A percentile compares a stretch with the other conserved stretches of the same genome.
These are phyloP conservation scores for Nevesoporus exiguus DNA, from an alignment of 768 basidiomycete genomes.

Conservation along the genomic window DNA sequence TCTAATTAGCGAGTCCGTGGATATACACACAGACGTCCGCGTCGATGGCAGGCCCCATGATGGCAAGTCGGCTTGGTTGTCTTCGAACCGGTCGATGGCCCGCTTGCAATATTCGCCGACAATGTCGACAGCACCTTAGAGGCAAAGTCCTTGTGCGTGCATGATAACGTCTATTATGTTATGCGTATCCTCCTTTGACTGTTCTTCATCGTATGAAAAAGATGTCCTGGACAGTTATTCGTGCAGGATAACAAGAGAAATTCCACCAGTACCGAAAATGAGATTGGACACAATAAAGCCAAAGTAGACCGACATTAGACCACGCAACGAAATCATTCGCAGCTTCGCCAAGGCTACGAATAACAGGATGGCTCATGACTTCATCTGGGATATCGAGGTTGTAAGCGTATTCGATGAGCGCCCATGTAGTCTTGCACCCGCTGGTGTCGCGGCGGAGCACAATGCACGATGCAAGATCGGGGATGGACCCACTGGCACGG, in stretches of 20 bases:
- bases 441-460: background rate
- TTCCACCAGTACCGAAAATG: too few relatives aligned
- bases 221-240: constrained; percentile 79
- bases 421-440: background rate
- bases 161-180: constrained; percentile 84
- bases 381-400: constrained; percentile 77
- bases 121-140: constrained; percentile 72
- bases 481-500: background rate
- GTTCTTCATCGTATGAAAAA: constrained; percentile 86
- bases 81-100: constrained; percentile 66
- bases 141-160: constrained; percentile 63
- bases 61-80: constrained; percentile 46
- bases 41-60: constrained; percentile 72
- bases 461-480: background rate
- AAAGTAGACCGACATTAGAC: constrained; percentile 31
- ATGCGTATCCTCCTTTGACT: constrained; percentile 76
- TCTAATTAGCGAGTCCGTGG: constrained; percentile 73
- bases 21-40: constrained; percentile 60
- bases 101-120: constrained; percentile 72
- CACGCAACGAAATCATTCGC: constrained; percentile 81
- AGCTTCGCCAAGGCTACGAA: constrained; percentile 66
- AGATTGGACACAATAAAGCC: too few relatives aligned
- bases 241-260: too few relatives aligned
- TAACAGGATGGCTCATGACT: constrained; percentile 72
- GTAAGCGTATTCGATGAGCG: constrained; percentile 33